phyloP scores from a whole-genome alignment of 441 rosid species.

The Flueggea neowawraea region DNA sequence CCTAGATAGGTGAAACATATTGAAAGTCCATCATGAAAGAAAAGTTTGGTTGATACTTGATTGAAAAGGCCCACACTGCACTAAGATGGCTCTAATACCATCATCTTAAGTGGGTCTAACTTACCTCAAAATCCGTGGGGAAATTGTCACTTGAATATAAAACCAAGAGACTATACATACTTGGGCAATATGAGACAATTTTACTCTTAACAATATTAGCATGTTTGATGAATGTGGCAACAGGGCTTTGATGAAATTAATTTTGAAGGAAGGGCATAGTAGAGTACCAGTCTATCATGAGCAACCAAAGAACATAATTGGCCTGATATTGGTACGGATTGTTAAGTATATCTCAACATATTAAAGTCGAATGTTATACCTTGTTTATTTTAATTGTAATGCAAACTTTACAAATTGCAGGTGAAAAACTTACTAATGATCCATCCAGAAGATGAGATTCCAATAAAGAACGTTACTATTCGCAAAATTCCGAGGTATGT shows the following conservation, averaged over 20 bases:
- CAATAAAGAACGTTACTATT: slow-evolving; percentile 66
- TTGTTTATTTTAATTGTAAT: neutral
- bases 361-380: neutral
- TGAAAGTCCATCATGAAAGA: too few species aligned
- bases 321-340: slow-evolving; percentile 59
- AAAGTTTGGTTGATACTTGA: too few species aligned
- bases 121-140: too few species aligned
- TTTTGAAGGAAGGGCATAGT: slow-evolving; percentile 79
- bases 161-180: too few species aligned
- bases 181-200: too few species aligned
- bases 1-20: too few species aligned
- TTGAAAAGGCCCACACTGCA: too few species aligned
- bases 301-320: slow-evolving; percentile 64
- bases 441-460: slow-evolving; percentile 75
- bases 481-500: slow-evolving; percentile 84
- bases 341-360: neutral
- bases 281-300: slow-evolving; percentile 83
- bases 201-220: too few species aligned
- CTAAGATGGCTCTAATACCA: too few species aligned
- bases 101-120: too few species aligned
- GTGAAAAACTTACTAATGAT: slow-evolving; percentile 73
- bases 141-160: too few species aligned
- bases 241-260: slow-evolving; percentile 62
- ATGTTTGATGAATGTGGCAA: neutral
- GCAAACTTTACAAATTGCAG: slow-evolving; percentile 22